Percentiles rank a stretch among this genome's conserved stretches.
Evolutionary conservation across 2,329 filamentous ascomycete species (phyloP).

Genomic region (Helotiales sp.): DNA sequence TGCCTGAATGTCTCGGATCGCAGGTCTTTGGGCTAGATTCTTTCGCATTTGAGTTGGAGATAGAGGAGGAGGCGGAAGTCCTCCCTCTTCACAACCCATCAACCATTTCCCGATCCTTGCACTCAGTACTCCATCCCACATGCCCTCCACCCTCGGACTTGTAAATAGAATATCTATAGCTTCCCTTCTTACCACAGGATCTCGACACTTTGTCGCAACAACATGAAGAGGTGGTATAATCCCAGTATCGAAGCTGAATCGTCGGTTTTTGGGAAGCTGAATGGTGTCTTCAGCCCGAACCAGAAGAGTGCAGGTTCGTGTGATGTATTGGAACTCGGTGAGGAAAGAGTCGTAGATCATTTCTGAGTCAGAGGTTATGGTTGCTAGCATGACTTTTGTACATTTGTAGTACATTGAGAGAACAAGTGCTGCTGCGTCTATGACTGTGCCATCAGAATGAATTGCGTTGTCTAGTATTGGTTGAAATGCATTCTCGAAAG

Average conservation of each 20-base stretch:
- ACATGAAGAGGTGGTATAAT: constrained; percentile 66
- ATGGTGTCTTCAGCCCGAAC: constrained; percentile 10
- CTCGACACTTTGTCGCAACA: constrained; percentile 65
- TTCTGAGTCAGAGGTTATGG: constrained; percentile 23
- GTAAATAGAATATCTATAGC: constrained; percentile 60
- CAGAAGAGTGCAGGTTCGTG: constrained; percentile 21
- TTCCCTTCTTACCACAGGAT: constrained; percentile 54
- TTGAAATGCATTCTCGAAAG: constrained; percentile 28
- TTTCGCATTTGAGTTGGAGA: not conserved
- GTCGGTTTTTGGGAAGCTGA: constrained; percentile 38
- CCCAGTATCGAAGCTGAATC: constrained; percentile 63
- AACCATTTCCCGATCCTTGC: constrained; percentile 31
- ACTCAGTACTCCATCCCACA: constrained; percentile 56
- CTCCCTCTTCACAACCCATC: constrained; percentile 29
- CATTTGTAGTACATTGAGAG: constrained; percentile 27
- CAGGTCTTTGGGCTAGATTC: not conserved
- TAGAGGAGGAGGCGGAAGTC: constrained; percentile 16
- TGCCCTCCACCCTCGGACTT: constrained; percentile 63
- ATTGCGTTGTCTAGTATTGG: constrained; percentile 28
- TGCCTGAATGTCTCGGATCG: not conserved
- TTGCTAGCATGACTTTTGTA: constrained; percentile 23
- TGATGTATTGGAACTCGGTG: constrained; percentile 27
- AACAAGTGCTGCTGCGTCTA: constrained; percentile 26
- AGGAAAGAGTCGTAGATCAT: constrained; percentile 30
- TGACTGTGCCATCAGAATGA: constrained; percentile 19